phyloP scores from a whole-genome alignment of 139 green algal species.

The Chlamydomonas incerta region DNA sequence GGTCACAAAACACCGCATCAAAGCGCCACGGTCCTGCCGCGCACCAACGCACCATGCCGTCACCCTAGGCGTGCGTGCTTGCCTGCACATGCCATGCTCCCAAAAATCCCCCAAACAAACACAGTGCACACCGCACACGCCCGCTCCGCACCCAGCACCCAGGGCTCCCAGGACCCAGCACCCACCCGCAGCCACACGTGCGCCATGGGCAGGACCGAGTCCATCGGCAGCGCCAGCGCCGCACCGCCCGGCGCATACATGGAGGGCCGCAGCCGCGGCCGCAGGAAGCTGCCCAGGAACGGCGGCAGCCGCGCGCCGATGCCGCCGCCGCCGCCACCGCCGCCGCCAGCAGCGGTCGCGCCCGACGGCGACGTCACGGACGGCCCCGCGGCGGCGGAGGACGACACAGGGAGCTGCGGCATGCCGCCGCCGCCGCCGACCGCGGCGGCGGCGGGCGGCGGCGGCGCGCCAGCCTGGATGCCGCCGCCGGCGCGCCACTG shows the following conservation, averaged over 20 bases:
- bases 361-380: not conserved
- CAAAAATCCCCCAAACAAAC: not conserved
- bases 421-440: not conserved
- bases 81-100: no score
- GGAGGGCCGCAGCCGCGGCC: conserved; percentile 14
- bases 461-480: conserved; percentile 5
- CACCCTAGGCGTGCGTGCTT: no score
- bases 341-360: not conserved
- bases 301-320: conserved; percentile 5
- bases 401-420: conserved; percentile 21
- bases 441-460: not conserved
- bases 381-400: conserved; percentile 16
- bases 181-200: conserved; percentile 31
- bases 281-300: conserved; percentile 23
- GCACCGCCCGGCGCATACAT: not conserved
- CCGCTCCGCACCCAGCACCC: not conserved
- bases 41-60: no score
- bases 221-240: not conserved
- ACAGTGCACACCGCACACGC: not conserved
- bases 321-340: not conserved
- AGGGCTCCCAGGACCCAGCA: not conserved
- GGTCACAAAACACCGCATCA: no score
- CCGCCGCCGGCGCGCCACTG: conserved; percentile 37
- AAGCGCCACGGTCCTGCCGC: no score
- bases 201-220: conserved; percentile 11